phyloP scores from a whole-genome alignment of 2,329 filamentous ascomycete species.

The Verticillium isaacii region DNA sequence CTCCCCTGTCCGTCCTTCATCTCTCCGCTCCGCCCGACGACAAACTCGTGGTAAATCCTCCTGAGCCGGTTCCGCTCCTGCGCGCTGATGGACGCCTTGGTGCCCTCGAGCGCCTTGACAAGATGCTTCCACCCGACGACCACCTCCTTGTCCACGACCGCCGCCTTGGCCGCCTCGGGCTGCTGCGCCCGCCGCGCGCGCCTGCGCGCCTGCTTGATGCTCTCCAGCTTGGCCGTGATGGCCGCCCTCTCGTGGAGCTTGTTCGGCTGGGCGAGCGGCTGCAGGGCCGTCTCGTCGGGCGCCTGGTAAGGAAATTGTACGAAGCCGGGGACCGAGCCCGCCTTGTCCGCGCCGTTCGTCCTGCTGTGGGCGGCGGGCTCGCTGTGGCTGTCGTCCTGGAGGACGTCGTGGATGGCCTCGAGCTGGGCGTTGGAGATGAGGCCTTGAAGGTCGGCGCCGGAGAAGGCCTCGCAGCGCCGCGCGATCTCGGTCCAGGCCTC shows the following conservation, averaged over 20 bases:
- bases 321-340: slow-evolving; percentile 47
- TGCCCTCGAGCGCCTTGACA: slow-evolving; percentile 68
- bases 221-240: slow-evolving; percentile 76
- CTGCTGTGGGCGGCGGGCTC: slow-evolving; percentile 26
- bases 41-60: slow-evolving; percentile 88
- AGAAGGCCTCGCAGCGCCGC: slow-evolving; percentile 78
- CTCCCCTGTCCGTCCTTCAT: slow-evolving; percentile 91
- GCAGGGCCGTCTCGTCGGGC: slow-evolving; percentile 12
- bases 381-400: slow-evolving; percentile 53
- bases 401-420: slow-evolving; percentile 91
- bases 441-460: slow-evolving; percentile 90
- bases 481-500: slow-evolving; percentile 69
- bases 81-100: slow-evolving; percentile 75
- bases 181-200: slow-evolving; percentile 27
- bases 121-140: slow-evolving; percentile 83
- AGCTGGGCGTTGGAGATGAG: slow-evolving; percentile 95
- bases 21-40: slow-evolving; percentile 87
- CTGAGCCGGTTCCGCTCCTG: slow-evolving; percentile 71
- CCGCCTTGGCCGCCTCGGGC: slow-evolving; percentile 21
- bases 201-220: slow-evolving; percentile 68
- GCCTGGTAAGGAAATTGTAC: slow-evolving; percentile 79
- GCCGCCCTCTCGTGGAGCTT: slow-evolving; percentile 69
- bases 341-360: slow-evolving; percentile 22
- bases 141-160: slow-evolving; percentile 57
- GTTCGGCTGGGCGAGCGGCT: slow-evolving; percentile 13